These are phyloP conservation scores for Phyllosticta ampelicida DNA, from an alignment of 2,329 filamentous ascomycete genomes.

Conservation along the genomic window DNA sequence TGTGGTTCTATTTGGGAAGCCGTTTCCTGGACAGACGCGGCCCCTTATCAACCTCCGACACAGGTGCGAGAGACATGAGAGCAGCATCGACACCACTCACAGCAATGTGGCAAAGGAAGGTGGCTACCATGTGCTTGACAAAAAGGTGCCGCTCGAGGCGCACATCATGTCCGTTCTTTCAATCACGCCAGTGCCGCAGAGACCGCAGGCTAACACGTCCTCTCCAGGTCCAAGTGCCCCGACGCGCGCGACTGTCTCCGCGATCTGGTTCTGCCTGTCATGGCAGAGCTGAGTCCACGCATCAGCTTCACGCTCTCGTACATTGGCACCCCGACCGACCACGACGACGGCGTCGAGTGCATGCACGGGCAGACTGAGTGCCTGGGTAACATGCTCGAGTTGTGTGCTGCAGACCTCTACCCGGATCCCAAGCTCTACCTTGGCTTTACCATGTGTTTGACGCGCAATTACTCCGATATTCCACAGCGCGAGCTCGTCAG, in stretches of 20 bases:
- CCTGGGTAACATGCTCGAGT: constrained; percentile 86
- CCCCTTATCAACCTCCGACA: neutral
- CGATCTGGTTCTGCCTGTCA: constrained; percentile 70
- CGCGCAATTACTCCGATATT: constrained; percentile 63
- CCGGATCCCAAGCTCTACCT: constrained; percentile 79
- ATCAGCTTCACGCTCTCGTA: constrained; percentile 87
- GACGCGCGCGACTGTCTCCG: constrained; percentile 78
- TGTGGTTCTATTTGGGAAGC: constrained; percentile 23
- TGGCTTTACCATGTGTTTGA: constrained; percentile 87
- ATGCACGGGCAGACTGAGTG: constrained; percentile 85
- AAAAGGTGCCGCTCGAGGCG: constrained; percentile 67
- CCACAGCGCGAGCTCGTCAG: constrained; percentile 69
- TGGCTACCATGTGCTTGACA: neutral
- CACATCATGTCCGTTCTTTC: constrained; percentile 62
- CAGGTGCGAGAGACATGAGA: neutral
- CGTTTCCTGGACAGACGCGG: neutral
- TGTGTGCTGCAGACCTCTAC: constrained; percentile 77
- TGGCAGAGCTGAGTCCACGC: constrained; percentile 71
- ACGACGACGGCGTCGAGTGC: constrained; percentile 76
- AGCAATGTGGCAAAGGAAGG: neutral
- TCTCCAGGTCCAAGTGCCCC: constrained; percentile 59
- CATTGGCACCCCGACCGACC: constrained; percentile 67
- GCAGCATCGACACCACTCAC: neutral
- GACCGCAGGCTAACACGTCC: neutral
- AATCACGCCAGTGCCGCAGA: constrained; percentile 1